Evolutionary conservation across 441 rosid species (phyloP), one percentile per base, ranked within the genome.

Genomic region (Erodium moschatum): DNA sequence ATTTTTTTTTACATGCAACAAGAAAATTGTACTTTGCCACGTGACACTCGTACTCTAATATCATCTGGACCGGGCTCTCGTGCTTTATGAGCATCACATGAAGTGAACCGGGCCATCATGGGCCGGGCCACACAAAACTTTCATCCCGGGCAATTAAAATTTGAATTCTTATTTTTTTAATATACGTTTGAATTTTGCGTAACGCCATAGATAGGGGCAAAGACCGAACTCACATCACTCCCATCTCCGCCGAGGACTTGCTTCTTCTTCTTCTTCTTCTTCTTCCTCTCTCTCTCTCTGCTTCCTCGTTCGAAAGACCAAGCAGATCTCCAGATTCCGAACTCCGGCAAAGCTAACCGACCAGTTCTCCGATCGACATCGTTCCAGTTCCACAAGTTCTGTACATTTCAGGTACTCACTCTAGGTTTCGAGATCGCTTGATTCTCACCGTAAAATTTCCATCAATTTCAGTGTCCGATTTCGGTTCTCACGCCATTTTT

Each of bases 281-380:
- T 38, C 44, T 38, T n/a, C 10, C 50, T 11, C 52, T 46, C 52
- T 46, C 52, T 46, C 56, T 48, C 50, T 13, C n/a, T 48, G 18
- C 56, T 48, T 58, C 63, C 64, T 20, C 4, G 64, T 20, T 58
- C 12, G 29, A 58, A 20, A 20, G 38, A 0, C 27, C 29, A 58
- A 58, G 31, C 64, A 58, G 64, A 58, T 58, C 64, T 58, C 64
- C n/a, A 58, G 29, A 58, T 58, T 21, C 63, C 63, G 27, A 19
- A 58, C 29, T 7, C 63, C 1, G 24, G 3, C 6, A 20, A 20
- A 24, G 35, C 65, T 61, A 61, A 61, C 24, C 9, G n/a, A 7
- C 12, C 35, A n/a, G 5, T 61, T 61, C 35, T 21, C 35, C 6
- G 8, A 12, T 61, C 65, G 35, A 61, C 24, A 33, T 61, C 11